Evolutionary conservation across 306 rosid species (phyloP), one percentile per base, ranked within the genome.

Genomic region (Pterocarpus santalinus): DNA sequence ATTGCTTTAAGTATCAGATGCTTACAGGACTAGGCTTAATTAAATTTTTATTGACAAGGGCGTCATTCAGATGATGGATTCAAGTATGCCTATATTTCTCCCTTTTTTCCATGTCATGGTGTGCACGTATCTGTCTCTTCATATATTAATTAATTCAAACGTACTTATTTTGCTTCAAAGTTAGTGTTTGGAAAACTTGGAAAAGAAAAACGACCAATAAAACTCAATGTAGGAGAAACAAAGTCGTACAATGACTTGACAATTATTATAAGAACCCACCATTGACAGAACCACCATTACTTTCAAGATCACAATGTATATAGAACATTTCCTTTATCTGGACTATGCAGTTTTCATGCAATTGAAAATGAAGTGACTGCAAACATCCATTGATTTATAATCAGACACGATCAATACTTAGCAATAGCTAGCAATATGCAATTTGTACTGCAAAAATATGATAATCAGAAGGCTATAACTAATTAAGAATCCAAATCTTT

Each of bases 201-300:
- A 79, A 44, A 69, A 10, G 7, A 35, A 46, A 34, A 47, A 60
- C 3, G 39, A 8, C 11, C 10, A 22, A 70, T 28, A 43, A 47
- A 52, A 69, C 22, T 2, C n/a, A 41, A 28, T 52, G 2, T 30
- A 38, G 46, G 39, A 36, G 28, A 65, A 67, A 61, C 57, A 78
- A 77, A 78, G 11, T 57, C 28, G 39, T 44, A 44, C 60, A 79
- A 52, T 69, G 76, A 44, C 82, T 10, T 22, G 53, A 69, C 71
- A 60, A 62, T 71, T 35, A 71, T 71, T 62, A 14, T 6, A 47
- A 33, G 51, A 43, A 30, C 62, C 72, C 62, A 33, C 80, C 46
- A 75, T n/a, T 62, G 12, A 62, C 13, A 63, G 52, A 51, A 36
- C n/a, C 34, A 14, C 69, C 35, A 56, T 41, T 30, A 17, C 39